These are phyloP conservation scores for Solanum clarkiae DNA, from an alignment of 257 asterid genomes.

Conservation along the genomic window DNA sequence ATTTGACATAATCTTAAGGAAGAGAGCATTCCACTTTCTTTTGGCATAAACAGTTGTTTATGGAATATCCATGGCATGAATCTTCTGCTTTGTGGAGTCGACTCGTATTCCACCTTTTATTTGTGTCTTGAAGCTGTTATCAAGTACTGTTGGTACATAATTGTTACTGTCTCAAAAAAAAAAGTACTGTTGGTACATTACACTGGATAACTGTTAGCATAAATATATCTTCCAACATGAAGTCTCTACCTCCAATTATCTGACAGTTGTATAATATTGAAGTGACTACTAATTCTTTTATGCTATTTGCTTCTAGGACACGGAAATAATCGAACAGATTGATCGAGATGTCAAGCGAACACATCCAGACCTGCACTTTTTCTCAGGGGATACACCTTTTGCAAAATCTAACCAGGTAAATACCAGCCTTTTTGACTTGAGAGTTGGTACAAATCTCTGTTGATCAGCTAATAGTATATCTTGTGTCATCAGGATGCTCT, in stretches of 20 bases:
- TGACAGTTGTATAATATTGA: background rate
- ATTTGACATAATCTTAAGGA: background rate
- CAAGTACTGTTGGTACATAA: background rate
- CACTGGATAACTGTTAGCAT: background rate
- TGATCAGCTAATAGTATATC: background rate
- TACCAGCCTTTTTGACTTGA: background rate
- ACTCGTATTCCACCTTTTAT: background rate
- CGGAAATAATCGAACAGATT: constrained; percentile 88
- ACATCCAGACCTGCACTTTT: constrained; percentile 91
- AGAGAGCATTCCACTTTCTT: background rate
- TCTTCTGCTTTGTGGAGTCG: background rate
- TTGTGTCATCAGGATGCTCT: constrained; percentile 60
- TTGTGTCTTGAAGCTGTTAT: background rate
- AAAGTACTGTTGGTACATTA: background rate
- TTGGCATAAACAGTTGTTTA: background rate
- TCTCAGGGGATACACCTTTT: constrained; percentile 72
- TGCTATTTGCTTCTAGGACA: constrained; percentile 33
- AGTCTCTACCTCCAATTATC: background rate
- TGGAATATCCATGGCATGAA: background rate
- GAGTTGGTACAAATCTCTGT: background rate
- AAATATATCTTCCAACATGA: background rate
- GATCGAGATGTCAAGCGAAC: constrained; percentile 97
- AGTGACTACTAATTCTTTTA: background rate
- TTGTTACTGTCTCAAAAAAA: no score
- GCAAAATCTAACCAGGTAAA: constrained; percentile 81